These are phyloP conservation scores for Atalantia buxifolia DNA, from an alignment of 345 rosid species.

Conservation along the genomic window DNA sequence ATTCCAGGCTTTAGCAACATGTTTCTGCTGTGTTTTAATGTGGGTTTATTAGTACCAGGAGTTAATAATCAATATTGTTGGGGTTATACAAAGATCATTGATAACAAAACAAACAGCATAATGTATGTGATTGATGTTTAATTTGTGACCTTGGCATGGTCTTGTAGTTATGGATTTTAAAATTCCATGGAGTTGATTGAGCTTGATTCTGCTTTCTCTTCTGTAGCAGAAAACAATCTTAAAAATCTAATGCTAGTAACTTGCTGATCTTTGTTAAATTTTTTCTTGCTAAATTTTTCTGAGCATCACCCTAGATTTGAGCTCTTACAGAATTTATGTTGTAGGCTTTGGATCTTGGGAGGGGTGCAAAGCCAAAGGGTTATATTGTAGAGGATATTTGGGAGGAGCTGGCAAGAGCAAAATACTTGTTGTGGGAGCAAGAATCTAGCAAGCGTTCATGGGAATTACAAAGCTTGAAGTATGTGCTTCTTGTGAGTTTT, in stretches of 20 bases:
- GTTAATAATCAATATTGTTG: background rate
- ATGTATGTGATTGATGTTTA: background rate
- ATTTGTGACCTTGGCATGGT: background rate
- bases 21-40: background rate
- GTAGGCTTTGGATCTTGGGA: constrained; percentile 86
- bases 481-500: constrained; percentile 45
- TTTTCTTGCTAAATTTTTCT: background rate
- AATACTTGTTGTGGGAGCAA: constrained; percentile 77
- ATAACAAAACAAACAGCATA: too few species aligned
- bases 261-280: background rate
- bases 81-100: too few species aligned
- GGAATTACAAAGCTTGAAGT: constrained; percentile 84
- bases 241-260: background rate
- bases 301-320: background rate
- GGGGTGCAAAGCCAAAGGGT: constrained; percentile 58
- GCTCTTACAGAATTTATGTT: background rate
- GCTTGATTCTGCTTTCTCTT: background rate
- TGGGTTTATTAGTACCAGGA: background rate
- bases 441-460: constrained; percentile 59
- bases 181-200: background rate
- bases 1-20: background rate
- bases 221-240: background rate
- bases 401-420: constrained; percentile 87
- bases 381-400: constrained; percentile 86
- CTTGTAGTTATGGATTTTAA: background rate